phyloP scores from a whole-genome alignment of 2,329 filamentous ascomycete genomes.

The Paracoccidioides brasiliensis region DNA sequence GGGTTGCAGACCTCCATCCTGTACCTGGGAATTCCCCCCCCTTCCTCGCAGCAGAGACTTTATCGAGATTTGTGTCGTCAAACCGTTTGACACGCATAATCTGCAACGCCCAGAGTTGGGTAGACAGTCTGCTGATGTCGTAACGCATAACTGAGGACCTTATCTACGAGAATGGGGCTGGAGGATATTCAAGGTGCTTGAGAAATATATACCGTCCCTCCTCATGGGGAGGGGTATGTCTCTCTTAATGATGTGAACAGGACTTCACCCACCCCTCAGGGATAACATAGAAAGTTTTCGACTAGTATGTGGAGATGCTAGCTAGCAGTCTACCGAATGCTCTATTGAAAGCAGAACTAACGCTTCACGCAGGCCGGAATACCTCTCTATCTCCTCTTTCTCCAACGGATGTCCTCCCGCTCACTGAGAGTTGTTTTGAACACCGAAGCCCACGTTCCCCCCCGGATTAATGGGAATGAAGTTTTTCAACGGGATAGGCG shows the following conservation, averaged over 20 bases:
- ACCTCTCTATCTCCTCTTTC: conserved; percentile 89
- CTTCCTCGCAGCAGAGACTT: conserved; percentile 14
- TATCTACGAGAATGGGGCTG: conserved; percentile 93
- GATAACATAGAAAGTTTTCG: conserved; percentile 99
- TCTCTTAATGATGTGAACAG: conserved; percentile 62
- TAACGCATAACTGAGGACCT: conserved; percentile 90
- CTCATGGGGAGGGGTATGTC: conserved; percentile 52
- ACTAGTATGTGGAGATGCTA: conserved; percentile 39
- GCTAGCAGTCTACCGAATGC: not conserved
- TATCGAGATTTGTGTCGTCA: conserved; percentile 61
- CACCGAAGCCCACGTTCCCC: conserved; percentile 86
- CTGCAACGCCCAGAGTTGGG: conserved; percentile 88
- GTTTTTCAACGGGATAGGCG: conserved; percentile 29
- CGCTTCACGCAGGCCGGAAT: conserved; percentile 55
- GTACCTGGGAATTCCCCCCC: conserved; percentile 22
- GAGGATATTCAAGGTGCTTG: conserved; percentile 93
- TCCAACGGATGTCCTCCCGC: conserved; percentile 63
- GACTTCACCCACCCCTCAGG: conserved; percentile 52
- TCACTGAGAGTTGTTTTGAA: conserved; percentile 86
- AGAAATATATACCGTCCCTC: conserved; percentile 56
- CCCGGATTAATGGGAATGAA: conserved; percentile 56
- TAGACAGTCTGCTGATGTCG: conserved; percentile 95
- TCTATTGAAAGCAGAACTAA: not conserved
- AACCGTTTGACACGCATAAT: conserved; percentile 77
- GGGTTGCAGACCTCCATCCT: conserved; percentile 29